phyloP scores from a whole-genome alignment of 2,329 filamentous ascomycete genomes.

The Cyphellophora europaea region DNA sequence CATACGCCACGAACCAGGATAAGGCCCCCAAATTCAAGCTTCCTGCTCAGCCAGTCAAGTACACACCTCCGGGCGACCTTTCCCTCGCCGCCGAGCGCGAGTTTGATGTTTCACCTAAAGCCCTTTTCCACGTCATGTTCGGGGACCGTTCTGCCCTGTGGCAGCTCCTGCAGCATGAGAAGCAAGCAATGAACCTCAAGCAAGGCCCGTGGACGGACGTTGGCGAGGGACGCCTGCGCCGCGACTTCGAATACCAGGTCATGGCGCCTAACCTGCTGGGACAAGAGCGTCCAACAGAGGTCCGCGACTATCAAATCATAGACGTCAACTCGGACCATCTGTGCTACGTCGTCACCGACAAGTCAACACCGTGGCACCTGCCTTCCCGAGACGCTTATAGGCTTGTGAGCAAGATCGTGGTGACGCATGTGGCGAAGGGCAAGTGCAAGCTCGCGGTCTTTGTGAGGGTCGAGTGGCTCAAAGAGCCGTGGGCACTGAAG shows the following conservation, averaged over 20 bases:
- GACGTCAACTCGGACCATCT: constrained; percentile 72
- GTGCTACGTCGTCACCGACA: constrained; percentile 58
- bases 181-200: constrained; percentile 67
- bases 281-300: constrained; percentile 46
- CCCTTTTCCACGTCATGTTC: constrained; percentile 91
- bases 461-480: constrained; percentile 78
- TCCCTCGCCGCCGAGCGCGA: constrained; percentile 66
- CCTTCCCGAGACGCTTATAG: constrained; percentile 72
- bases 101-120: constrained; percentile 87
- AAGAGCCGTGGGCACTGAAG: constrained; percentile 38
- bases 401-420: constrained; percentile 80
- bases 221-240: constrained; percentile 57
- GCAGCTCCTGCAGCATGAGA: constrained; percentile 78
- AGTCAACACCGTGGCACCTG: constrained; percentile 68
- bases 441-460: constrained; percentile 87
- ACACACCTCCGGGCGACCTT: constrained; percentile 74
- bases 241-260: constrained; percentile 74
- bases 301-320: constrained; percentile 77
- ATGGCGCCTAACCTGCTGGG: constrained; percentile 58
- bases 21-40: constrained; percentile 64
- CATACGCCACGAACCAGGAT: constrained; percentile 22
- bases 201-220: constrained; percentile 75
- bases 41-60: constrained; percentile 69
- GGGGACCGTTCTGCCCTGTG: constrained; percentile 94
- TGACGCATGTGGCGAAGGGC: constrained; percentile 86